Evolutionary conservation across 495 filamentous ascomycete species (phyloP).

Genomic region (Aspergillus avenaceus): DNA sequence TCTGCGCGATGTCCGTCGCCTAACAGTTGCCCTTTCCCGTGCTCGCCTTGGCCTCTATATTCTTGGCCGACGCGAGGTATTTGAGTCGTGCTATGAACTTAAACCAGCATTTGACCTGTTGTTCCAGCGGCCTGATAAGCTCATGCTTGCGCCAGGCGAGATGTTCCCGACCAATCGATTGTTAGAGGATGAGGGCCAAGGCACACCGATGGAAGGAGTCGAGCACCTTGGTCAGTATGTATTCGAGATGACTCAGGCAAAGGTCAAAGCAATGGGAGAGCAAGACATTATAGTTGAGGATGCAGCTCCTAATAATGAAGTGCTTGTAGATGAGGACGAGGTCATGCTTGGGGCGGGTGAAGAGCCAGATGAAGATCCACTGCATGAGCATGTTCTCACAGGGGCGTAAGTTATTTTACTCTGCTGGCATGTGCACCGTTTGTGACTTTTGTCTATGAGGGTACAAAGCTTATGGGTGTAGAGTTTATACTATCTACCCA

Average conservation of each 20-base stretch:
- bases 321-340: constrained; percentile 43
- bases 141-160: constrained; percentile 78
- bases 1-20: constrained; percentile 84
- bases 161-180: constrained; percentile 70
- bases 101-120: constrained; percentile 79
- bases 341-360: constrained; percentile 34
- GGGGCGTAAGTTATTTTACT: constrained; percentile 1
- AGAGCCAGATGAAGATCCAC: constrained; percentile 29
- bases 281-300: constrained; percentile 31
- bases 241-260: constrained; percentile 91
- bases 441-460: background rate
- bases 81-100: constrained; percentile 84
- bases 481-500: too few species aligned
- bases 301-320: constrained; percentile 35
- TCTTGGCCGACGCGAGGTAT: constrained; percentile 83
- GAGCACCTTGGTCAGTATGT: constrained; percentile 98
- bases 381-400: constrained; percentile 30
- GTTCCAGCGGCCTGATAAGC: constrained; percentile 65
- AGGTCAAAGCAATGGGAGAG: constrained; percentile 59
- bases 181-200: constrained; percentile 54
- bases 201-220: constrained; percentile 74
- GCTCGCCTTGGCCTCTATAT: constrained; percentile 91
- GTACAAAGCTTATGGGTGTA: too few species aligned
- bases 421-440: background rate
- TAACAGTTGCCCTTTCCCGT: constrained; percentile 95